These are phyloP conservation scores for Phytophthora capsici DNA, from an alignment of 352 stramenopile genomes.

Conservation along the genomic window DNA sequence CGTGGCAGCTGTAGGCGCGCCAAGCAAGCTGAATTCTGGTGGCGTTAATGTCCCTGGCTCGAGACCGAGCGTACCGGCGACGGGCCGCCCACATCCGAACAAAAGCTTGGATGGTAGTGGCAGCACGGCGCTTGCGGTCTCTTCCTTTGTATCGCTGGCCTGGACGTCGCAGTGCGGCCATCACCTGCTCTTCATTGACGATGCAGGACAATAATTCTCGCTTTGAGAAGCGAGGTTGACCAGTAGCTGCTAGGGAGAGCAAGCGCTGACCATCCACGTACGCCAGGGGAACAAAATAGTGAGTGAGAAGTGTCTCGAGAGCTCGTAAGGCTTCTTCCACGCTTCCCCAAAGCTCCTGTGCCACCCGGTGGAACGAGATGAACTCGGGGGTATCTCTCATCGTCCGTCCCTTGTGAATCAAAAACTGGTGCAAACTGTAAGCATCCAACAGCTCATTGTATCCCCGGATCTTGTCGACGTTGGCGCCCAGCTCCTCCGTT, in stretches of 20 bases:
- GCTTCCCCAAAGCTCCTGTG: constrained; percentile 83
- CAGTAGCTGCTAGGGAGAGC: constrained; percentile 72
- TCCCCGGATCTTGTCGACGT: constrained; percentile 80
- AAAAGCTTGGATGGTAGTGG: constrained; percentile 74
- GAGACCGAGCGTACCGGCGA: constrained; percentile 51
- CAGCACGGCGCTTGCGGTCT: constrained; percentile 66
- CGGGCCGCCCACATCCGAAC: constrained; percentile 68
- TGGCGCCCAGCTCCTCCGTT: constrained; percentile 74
- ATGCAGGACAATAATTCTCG: constrained; percentile 82
- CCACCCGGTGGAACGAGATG: constrained; percentile 80
- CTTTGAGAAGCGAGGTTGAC: constrained; percentile 51
- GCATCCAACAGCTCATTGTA: constrained; percentile 85
- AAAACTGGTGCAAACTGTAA: constrained; percentile 89
- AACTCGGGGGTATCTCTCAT: constrained; percentile 90
- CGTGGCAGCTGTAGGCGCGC: constrained; percentile 55
- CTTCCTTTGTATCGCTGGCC: constrained; percentile 82
- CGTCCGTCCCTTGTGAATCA: constrained; percentile 86
- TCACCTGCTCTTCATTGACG: constrained; percentile 89
- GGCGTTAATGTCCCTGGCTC: constrained; percentile 48
- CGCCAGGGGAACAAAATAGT: constrained; percentile 88
- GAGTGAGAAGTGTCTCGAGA: constrained; percentile 74
- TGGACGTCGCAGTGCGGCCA: constrained; percentile 63
- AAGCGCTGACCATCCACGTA: constrained; percentile 88
- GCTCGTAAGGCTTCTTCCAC: constrained; percentile 76
- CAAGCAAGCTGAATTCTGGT: constrained; percentile 70